phyloP scores from a whole-genome alignment of 176 grass and related monocot species.

The Cenchrus purpureus region DNA sequence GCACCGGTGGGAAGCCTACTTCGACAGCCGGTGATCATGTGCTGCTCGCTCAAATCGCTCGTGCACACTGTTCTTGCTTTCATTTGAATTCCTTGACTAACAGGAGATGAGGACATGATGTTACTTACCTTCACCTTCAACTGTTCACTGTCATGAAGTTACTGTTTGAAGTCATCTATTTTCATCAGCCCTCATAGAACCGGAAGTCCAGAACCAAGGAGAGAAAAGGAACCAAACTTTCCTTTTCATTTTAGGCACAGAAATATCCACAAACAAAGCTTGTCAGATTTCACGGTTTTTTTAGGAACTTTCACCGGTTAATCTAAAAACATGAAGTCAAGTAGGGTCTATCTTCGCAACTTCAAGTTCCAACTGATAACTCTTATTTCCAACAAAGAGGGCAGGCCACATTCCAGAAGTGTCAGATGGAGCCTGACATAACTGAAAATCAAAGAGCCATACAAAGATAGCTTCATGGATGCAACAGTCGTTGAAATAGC shows the following conservation, averaged over 20 bases:
- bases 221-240: background rate
- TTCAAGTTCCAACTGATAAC: background rate
- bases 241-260: background rate
- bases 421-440: background rate
- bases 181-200: background rate
- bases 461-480: background rate
- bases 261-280: background rate
- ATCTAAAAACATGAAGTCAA: background rate
- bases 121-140: background rate
- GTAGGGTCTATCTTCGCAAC: background rate
- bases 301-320: too few relatives aligned
- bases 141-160: conserved; percentile 2
- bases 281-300: background rate
- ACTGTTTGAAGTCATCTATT: conserved; percentile 7
- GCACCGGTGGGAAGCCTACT: conserved; percentile 47
- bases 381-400: background rate
- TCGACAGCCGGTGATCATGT: conserved; percentile 11
- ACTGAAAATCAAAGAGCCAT: background rate
- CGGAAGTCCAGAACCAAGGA: background rate
- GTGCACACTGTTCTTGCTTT: background rate
- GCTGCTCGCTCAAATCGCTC: background rate
- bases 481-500: background rate
- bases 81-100: background rate
- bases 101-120: background rate
- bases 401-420: background rate